A percentile compares a stretch with the other conserved stretches of the same genome.
Evolutionary conservation across 2,329 filamentous ascomycete genomes (phyloP).

Genomic region (Diaporthe vexans): DNA sequence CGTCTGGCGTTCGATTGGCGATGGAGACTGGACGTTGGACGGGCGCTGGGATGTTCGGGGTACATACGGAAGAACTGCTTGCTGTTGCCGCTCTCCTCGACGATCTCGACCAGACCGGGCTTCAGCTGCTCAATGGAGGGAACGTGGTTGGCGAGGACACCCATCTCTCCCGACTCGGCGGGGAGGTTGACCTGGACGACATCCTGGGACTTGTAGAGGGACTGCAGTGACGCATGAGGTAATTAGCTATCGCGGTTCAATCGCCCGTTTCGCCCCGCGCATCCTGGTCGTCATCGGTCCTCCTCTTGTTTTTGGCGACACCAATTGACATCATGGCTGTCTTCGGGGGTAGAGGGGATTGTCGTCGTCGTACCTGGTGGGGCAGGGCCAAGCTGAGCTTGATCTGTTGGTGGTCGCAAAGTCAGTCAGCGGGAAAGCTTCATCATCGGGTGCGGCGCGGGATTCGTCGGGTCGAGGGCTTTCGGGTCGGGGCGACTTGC

Average conservation of each 20-base stretch:
- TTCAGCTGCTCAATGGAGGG: slow-evolving; percentile 99
- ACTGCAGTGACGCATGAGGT: slow-evolving; percentile 65
- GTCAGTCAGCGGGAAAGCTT: slow-evolving; percentile 35
- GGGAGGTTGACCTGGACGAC: slow-evolving; percentile 98
- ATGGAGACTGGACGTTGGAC: no score
- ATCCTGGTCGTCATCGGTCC: slow-evolving; percentile 2
- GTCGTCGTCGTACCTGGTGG: slow-evolving; percentile 90
- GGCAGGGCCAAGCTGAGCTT: slow-evolving; percentile 98
- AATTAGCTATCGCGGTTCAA: slow-evolving; percentile 59
- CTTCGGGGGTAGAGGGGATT: neutral
- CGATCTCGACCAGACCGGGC: slow-evolving; percentile 93
- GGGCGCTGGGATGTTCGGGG: neutral
- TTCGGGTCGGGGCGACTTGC: slow-evolving; percentile 55
- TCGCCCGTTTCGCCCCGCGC: slow-evolving; percentile 16
- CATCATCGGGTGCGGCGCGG: slow-evolving; percentile 36
- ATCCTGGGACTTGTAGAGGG: slow-evolving; percentile 77
- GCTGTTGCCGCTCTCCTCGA: slow-evolving; percentile 89
- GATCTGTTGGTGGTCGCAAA: slow-evolving; percentile 68
- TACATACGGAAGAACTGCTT: slow-evolving; percentile 99
- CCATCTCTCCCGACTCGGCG: slow-evolving; percentile 98
- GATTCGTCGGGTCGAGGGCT: slow-evolving; percentile 29
- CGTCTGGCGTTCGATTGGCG: neutral
- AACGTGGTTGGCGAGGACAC: slow-evolving; percentile 98
- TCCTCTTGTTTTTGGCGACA: neutral
- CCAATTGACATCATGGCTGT: no score